A percentile compares a stretch with the other conserved stretches of the same genome.
These are phyloP conservation scores for Zoysia pacifica DNA, from an alignment of 176 grass and related monocot species.

Conservation along the genomic window DNA sequence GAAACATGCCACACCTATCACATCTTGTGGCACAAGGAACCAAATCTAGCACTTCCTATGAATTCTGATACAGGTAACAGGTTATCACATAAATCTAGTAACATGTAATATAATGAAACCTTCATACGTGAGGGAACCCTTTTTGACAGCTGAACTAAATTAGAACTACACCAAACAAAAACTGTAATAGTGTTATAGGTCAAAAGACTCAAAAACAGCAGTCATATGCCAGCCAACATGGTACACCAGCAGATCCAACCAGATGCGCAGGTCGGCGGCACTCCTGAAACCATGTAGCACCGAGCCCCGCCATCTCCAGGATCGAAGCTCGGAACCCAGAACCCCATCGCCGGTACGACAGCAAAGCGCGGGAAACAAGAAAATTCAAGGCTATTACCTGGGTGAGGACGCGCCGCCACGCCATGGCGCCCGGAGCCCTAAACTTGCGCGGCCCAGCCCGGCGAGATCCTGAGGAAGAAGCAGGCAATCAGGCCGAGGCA, in stretches of 20 bases:
- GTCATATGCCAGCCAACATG: not conserved
- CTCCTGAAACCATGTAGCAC: not conserved
- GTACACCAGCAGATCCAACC: not conserved
- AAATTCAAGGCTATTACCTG: slow-evolving; percentile 26
- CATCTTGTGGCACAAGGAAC: not conserved
- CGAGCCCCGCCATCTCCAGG: slow-evolving; percentile 11
- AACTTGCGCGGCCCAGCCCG: slow-evolving; percentile 1
- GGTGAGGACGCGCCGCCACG: slow-evolving; percentile 54
- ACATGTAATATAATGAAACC: not conserved
- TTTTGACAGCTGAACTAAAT: not conserved
- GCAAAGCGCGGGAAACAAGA: slow-evolving; percentile 2
- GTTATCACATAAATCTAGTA: not conserved
- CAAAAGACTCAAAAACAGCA: not conserved
- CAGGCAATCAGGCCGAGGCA: not conserved
- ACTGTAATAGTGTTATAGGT: not conserved
- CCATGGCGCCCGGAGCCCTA: slow-evolving; percentile 39
- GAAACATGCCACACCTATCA: not conserved
- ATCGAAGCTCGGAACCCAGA: slow-evolving; percentile 25
- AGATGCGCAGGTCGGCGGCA: not conserved
- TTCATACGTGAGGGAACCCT: not conserved
- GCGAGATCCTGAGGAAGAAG: slow-evolving; percentile 46
- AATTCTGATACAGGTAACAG: slow-evolving; percentile 4
- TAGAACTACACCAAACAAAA: not conserved
- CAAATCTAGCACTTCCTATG: slow-evolving; percentile 11
- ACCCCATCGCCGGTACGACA: not conserved